Percentiles rank a stretch among this genome's conserved stretches.
Conservation (phyloP, 441 rosid species). For the Syzygium syzygioides region DNA sequence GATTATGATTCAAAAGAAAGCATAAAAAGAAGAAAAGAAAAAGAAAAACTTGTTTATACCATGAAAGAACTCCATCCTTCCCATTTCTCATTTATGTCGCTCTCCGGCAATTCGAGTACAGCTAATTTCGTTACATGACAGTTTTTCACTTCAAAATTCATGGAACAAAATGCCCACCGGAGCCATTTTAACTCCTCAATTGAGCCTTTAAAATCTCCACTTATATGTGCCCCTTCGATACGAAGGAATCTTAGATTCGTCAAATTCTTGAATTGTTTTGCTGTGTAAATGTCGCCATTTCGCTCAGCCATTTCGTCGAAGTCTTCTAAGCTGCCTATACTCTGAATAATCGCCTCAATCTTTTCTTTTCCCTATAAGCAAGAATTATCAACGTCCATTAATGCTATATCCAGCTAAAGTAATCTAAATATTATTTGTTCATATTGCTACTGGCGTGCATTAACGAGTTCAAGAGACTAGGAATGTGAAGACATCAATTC, state of each 20-base stretch:
- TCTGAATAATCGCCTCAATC: no score
- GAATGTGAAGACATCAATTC: no score
- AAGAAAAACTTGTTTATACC: not conserved
- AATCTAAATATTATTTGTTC: no score
- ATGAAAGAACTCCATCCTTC: not conserved
- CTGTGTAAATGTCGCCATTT: not conserved
- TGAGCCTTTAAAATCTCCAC: not conserved
- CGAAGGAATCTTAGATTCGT: not conserved
- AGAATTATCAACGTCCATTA: no score
- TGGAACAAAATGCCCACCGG: rapidly evolving
- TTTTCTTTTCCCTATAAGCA: no score
- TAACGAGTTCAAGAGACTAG: no score
- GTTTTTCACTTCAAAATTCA: not conserved
- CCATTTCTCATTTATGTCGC: rapidly evolving
- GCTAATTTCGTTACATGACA: not conserved
- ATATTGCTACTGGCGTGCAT: no score
- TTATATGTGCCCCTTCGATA: rapidly evolving
- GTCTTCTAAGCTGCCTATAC: no score
- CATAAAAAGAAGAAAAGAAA: not conserved
- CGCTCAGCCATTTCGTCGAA: no score
- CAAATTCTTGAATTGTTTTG: not conserved
- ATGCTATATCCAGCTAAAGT: no score
- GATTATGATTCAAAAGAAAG: not conserved
- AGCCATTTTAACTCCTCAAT: not conserved
- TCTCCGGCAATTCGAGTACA: rapidly evolving